These are phyloP conservation scores for Cercospora beticola DNA, from an alignment of 2,329 filamentous ascomycete genomes.

Conservation along the genomic window DNA sequence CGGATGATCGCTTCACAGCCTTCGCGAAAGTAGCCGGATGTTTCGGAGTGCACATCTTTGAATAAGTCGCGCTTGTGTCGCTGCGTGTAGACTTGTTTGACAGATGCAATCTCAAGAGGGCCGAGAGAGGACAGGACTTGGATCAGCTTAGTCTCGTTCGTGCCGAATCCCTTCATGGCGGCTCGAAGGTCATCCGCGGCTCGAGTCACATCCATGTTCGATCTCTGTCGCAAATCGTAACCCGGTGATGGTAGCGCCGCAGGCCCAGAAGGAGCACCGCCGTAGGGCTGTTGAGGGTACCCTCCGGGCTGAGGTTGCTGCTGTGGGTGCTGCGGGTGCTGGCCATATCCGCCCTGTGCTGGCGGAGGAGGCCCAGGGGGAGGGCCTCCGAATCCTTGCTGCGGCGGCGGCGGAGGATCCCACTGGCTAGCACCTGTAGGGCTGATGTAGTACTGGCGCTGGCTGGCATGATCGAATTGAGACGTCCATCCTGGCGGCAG, in stretches of 20 bases:
- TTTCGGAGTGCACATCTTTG: constrained; percentile 75
- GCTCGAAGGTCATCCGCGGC: constrained; percentile 71
- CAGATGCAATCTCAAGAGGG: constrained; percentile 70
- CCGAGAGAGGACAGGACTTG: constrained; percentile 69
- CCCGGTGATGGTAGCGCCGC: constrained; percentile 69
- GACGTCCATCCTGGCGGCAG: constrained; percentile 22
- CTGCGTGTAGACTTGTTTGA: constrained; percentile 66
- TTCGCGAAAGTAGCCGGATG: constrained; percentile 68
- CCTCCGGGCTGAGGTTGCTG: constrained; percentile 12
- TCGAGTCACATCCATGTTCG: constrained; percentile 62
- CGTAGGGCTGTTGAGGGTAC: constrained; percentile 20
- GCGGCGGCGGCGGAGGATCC: constrained; percentile 22
- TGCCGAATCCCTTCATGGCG: constrained; percentile 93
- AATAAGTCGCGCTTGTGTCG: constrained; percentile 67
- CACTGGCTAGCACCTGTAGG: constrained; percentile 18
- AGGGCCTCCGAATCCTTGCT: constrained; percentile 24
- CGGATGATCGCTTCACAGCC: constrained; percentile 72
- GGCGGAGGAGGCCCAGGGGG: constrained; percentile 27
- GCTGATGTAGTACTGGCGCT: constrained; percentile 19
- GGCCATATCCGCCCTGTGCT: constrained; percentile 24
- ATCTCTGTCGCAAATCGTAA: constrained; percentile 70
- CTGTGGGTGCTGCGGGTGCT: constrained; percentile 19
- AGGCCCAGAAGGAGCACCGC: constrained; percentile 37
- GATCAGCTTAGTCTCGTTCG: constrained; percentile 78
- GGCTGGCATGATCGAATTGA: constrained; percentile 16